Conservation (phyloP, 805 yeast genomes). For the Candida nitratophila region DNA sequence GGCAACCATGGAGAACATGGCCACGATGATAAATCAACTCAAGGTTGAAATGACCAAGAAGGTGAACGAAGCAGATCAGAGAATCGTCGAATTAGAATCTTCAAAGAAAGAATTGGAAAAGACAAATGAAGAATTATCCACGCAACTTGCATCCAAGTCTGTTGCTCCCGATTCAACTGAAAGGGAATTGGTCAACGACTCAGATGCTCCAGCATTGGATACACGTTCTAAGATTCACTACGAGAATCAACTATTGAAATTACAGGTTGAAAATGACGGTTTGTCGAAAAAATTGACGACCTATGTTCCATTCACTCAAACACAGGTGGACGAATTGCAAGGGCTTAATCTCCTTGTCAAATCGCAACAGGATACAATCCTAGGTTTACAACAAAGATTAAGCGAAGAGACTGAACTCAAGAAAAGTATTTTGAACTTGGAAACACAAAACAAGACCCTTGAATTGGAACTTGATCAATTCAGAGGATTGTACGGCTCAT, state of each 20-base stretch:
- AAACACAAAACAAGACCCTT: conserved; percentile 36
- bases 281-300: conserved; percentile 35
- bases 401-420: conserved; percentile 36
- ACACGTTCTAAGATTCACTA: conserved; percentile 10
- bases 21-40: conserved; percentile 23
- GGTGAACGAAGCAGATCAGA: conserved; percentile 50
- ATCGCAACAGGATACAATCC: conserved; percentile 42
- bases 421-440: conserved; percentile 41
- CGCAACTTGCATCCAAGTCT: neutral
- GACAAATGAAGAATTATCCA: conserved; percentile 2
- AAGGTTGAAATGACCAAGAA: conserved; percentile 40
- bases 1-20: conserved; percentile 6
- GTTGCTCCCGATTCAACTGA: neutral
- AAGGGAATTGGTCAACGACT: neutral
- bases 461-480: conserved; percentile 35
- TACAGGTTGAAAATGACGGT: conserved; percentile 37
- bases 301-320: conserved; percentile 45
- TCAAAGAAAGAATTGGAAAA: conserved; percentile 17
- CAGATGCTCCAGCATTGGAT: conserved; percentile 10
- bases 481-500: conserved; percentile 18
- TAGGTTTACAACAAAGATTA: conserved; percentile 32
- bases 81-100: conserved; percentile 41
- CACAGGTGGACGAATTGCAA: conserved; percentile 44
- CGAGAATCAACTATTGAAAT: conserved; percentile 29
- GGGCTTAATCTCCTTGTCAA: conserved; percentile 49